Base-by-base conservation (phyloP, 441 rosid species). In the Jatropha podagrica region DNA sequence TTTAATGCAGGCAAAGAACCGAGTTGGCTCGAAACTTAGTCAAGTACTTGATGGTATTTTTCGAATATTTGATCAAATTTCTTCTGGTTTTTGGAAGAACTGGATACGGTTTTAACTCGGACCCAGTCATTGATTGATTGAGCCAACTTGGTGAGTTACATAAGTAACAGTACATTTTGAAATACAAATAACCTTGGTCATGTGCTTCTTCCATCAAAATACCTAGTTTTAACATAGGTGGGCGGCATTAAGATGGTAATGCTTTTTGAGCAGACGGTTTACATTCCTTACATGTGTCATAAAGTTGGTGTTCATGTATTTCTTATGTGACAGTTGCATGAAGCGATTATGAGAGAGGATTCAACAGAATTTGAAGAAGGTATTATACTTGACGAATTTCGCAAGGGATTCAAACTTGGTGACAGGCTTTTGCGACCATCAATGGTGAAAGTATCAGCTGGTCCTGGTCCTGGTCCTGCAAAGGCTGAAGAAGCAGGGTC, bases 401-500 rank as follows among this genome's bases (percentile, higher is more conserved):
- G 95, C 71, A 90, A 88, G 81, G 98, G 99, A 26, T 95, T 89
- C 86, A 85, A 85, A 86, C 86, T 95, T 0, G 96, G 97, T 0
- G 98, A 93, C 48, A 87, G 96, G 80, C 92, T 95, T 20, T 71
- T 95, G 84, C 92, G 99, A 48, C 97, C 99, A 27, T 87, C 99
- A 27, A 93, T 93, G 99, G 99, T 93, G 80, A 92, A 95, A 80
- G 99, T 95, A 37, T 95, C 99, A 1, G 92, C 99, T n/a, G 98
- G 99, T 78, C 97, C 99, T 3, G 98, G 98, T 64, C 97, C 94
- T 59, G 89, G 98, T 64, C 97, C 94, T 59, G 89, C 82, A 56
- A 90, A 88, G 82, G 71, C 86, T 0, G 76, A 78, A 68, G 76
- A 74, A 73, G 81, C 70, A 66, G 84, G 69, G 56, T 83, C 84